Evolutionary conservation across 1,284 basidiomycete species (phyloP).

Genomic region (Sparassis latifolia): DNA sequence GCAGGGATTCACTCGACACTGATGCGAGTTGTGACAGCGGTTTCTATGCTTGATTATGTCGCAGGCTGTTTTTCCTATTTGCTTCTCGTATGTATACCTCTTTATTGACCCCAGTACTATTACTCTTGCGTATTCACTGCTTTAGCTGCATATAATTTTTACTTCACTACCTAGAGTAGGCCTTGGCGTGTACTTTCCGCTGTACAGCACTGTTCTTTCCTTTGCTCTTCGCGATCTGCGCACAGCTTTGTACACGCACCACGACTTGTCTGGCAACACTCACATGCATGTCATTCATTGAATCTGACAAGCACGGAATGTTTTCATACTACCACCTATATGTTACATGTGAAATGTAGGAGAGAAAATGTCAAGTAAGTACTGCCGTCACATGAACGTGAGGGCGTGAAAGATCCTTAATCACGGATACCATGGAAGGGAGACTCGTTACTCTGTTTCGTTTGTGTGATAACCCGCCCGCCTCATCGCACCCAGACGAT

Average conservation of each 20-base stretch:
- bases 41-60: constrained; percentile 19
- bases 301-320: too few species aligned
- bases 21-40: constrained; percentile 34
- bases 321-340: too few species aligned
- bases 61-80: constrained; percentile 8
- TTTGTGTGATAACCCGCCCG: constrained; percentile 85
- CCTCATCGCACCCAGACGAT: constrained; percentile 84
- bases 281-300: too few species aligned
- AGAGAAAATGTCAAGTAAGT: too few species aligned
- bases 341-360: too few species aligned
- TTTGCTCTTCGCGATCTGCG: too few species aligned
- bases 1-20: constrained; percentile 58
- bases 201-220: neutral
- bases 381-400: too few species aligned
- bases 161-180: neutral
- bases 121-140: neutral
- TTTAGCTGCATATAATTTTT: neutral
- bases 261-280: too few species aligned
- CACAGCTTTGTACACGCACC: too few species aligned
- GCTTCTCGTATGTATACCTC: constrained; percentile 19
- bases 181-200: neutral
- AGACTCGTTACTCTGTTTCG: constrained; percentile 34
- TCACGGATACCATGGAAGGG: too few species aligned
- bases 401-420: too few species aligned
- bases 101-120: constrained; percentile 18